Evolutionary conservation across 2,329 filamentous ascomycete species (phyloP).

Genomic region (Cladophialophora exuberans): DNA sequence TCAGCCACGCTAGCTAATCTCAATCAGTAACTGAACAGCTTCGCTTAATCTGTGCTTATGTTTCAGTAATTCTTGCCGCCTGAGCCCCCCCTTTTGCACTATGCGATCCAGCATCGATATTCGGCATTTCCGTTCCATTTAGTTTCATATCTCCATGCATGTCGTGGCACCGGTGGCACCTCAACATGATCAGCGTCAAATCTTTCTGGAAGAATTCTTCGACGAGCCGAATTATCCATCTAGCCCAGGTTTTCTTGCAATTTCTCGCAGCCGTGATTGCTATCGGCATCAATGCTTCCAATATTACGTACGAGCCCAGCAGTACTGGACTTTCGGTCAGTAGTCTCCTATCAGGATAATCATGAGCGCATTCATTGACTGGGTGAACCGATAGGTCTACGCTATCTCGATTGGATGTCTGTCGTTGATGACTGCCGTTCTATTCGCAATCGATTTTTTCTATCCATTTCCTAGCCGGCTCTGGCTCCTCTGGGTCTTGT

Average conservation of each 20-base stretch:
- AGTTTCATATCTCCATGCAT: not conserved
- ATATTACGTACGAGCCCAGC: not conserved
- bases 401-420: slow-evolving; percentile 7
- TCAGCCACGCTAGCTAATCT: too few species aligned
- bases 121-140: not conserved
- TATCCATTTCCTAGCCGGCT: slow-evolving; percentile 9
- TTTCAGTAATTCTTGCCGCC: slow-evolving; percentile 11
- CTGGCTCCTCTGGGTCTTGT: slow-evolving; percentile 7
- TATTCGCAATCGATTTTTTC: slow-evolving; percentile 5
- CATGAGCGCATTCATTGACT: not conserved
- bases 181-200: slow-evolving; percentile 7
- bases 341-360: not conserved
- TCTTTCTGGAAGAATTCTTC: slow-evolving; percentile 1
- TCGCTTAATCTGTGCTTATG: not conserved
- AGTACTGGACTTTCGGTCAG: slow-evolving; percentile 7
- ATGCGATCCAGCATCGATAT: not conserved
- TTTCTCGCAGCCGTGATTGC: slow-evolving; percentile 3
- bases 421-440: slow-evolving; percentile 3
- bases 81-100: not conserved
- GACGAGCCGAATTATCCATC: slow-evolving; percentile 8
- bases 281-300: slow-evolving; percentile 11
- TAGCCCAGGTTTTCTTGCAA: slow-evolving; percentile 1
- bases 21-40: not conserved
- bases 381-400: not conserved
- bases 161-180: not conserved